Evolutionary conservation across 441 rosid genomes (phyloP), one percentile per base, ranked within the genome.

Genomic region (Gossypium gossypioides): DNA sequence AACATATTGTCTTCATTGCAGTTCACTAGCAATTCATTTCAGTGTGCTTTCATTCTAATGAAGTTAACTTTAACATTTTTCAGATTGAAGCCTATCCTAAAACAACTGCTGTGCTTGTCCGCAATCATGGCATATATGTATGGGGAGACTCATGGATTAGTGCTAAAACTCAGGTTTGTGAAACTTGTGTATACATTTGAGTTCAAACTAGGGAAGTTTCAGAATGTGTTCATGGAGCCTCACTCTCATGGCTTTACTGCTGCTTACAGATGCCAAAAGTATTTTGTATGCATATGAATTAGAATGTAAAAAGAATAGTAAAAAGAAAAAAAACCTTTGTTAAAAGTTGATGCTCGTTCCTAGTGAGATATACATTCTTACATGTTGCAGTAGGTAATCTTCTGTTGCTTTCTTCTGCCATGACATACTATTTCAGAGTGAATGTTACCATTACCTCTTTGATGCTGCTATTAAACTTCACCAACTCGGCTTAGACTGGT

Each of bases 111-210:
- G 98, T 96, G 69, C 93, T 96, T 79, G 99, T 96, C 70, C 92
- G 96, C 75, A 96, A 93, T 78, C 99, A 96, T 40, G 99, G 96
- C 54, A 76, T 96, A 80, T 93, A 88, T 77, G 77, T 89, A 64
- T 96, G 98, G 99, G 98, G 98, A 74, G 97, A 96, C 77, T 84
- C 98, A 71, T 96, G 99, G 99, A 96, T 96, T 84, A 90, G 76
- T 82, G 98, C 97, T 74, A 95, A 95, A 87, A 92, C 98, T 50
- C 97, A 95, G 99, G 99, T 95, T 60, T 29, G 59, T 72, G 58
- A 34, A 60, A 56, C 67, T 69, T 10, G 18, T 10, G 1, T 71
- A 70, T 64, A 6, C 48, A 57, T 72, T 69, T 58, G 27, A 57
- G 42, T 64, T 50, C 54, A 22, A 75, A 27, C 71, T 32, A 40